Percentiles rank a stretch among this genome's conserved stretches.
Evolutionary conservation across 768 basidiomycete genomes (phyloP).

Genomic region (Leucosporidium scottii): DNA sequence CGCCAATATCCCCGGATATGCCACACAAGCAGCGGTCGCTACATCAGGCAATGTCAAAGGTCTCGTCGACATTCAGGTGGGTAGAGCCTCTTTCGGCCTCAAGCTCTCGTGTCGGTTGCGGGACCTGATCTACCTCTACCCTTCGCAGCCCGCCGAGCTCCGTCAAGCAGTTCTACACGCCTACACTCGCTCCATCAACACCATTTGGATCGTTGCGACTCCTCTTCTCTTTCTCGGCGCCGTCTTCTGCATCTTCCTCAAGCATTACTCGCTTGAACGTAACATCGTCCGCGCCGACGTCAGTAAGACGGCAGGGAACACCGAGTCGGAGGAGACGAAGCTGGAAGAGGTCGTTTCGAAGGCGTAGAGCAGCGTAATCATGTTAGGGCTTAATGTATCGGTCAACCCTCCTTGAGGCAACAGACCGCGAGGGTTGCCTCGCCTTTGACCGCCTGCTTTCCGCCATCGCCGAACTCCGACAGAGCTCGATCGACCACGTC

Average conservation of each 20-base stretch:
- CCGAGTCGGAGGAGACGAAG: neutral
- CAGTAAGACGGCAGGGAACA: conserved; percentile 6
- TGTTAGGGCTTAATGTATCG: too few relatives aligned
- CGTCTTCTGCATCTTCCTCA: conserved; percentile 50
- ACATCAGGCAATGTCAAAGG: conserved; percentile 49
- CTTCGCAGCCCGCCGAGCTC: conserved; percentile 35
- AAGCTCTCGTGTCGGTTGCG: too few relatives aligned
- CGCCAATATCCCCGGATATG: conserved; percentile 42
- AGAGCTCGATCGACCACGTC: too few relatives aligned
- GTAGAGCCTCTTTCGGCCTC: neutral
- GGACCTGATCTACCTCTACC: too few relatives aligned
- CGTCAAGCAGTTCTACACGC: conserved; percentile 44
- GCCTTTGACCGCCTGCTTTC: too few relatives aligned
- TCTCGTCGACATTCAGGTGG: conserved; percentile 44
- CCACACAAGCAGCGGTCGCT: conserved; percentile 37
- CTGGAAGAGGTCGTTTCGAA: neutral
- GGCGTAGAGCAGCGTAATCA: too few relatives aligned
- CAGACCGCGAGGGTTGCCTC: too few relatives aligned
- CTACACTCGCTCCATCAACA: conserved; percentile 19
- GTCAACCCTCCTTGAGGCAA: too few relatives aligned
- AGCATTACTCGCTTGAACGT: conserved; percentile 56
- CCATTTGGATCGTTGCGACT: conserved; percentile 38
- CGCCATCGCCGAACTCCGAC: too few relatives aligned
- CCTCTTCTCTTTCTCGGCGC: conserved; percentile 27
- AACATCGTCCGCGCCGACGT: conserved; percentile 46